These are phyloP conservation scores for Populus simonii DNA, from an alignment of 345 rosid species.

Conservation along the genomic window DNA sequence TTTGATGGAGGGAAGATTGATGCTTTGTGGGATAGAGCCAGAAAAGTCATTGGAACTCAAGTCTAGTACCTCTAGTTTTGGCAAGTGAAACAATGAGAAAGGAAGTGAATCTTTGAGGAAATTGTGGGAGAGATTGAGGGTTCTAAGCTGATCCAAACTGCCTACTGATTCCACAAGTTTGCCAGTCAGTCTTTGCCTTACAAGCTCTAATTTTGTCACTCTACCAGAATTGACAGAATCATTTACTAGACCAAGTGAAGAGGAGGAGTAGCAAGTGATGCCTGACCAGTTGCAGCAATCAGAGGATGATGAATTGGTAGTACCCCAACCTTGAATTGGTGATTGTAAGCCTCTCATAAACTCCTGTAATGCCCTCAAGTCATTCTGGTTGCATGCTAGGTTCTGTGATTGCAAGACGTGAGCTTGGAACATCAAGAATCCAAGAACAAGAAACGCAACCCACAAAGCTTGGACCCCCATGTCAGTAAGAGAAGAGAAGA, in stretches of 20 bases:
- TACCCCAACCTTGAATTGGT: constrained; percentile 41
- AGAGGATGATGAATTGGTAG: constrained; percentile 22
- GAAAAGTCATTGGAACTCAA: constrained; percentile 53
- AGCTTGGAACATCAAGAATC: constrained; percentile 28
- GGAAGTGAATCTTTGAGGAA: constrained; percentile 49
- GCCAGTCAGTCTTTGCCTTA: constrained; percentile 40
- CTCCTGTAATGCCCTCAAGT: constrained; percentile 45
- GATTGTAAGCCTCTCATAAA: constrained; percentile 39
- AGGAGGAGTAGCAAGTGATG: constrained; percentile 46
- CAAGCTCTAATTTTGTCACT: constrained; percentile 47
- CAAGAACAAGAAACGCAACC: constrained; percentile 31
- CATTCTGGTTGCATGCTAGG: constrained; percentile 47
- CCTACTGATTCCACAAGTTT: constrained; percentile 46
- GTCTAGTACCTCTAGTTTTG: constrained; percentile 46
- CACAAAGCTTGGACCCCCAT: constrained; percentile 49
- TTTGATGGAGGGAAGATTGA: constrained; percentile 44
- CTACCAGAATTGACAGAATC: constrained; percentile 29
- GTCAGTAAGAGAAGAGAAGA: constrained; percentile 4
- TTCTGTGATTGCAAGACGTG: constrained; percentile 34
- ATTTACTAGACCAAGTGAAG: constrained; percentile 33
- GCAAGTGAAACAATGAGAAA: constrained; percentile 41
- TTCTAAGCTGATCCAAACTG: constrained; percentile 40
- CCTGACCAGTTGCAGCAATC: constrained; percentile 70
- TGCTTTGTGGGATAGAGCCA: constrained; percentile 41
- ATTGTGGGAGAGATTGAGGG: constrained; percentile 60